phyloP scores from a whole-genome alignment of 2,329 filamentous ascomycete genomes.

The Fusarium sp. region DNA sequence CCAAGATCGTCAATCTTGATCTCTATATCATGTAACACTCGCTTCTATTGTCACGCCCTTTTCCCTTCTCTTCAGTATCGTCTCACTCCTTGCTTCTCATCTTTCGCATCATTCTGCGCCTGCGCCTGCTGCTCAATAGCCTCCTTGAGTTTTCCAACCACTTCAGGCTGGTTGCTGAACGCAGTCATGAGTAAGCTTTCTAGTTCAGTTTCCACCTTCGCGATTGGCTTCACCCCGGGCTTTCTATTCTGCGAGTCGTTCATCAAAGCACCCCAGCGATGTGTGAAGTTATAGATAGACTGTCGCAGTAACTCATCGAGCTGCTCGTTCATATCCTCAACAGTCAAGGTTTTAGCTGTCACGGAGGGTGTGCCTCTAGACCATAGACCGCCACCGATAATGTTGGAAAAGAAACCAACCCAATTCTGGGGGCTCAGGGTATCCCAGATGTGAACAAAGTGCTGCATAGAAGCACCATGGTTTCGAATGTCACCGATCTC shows the following conservation, averaged over 20 bases:
- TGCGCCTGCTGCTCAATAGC: constrained; percentile 68
- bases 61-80: constrained; percentile 43
- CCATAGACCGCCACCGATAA: constrained; percentile 68
- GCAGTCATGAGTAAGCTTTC: constrained; percentile 67
- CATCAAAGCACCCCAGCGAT: constrained; percentile 66
- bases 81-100: constrained; percentile 50
- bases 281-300: constrained; percentile 72
- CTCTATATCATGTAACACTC: constrained; percentile 1
- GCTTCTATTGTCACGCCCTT: constrained; percentile 7
- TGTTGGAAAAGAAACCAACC: constrained; percentile 68
- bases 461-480: constrained; percentile 63
- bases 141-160: constrained; percentile 69
- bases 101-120: constrained; percentile 60
- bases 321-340: constrained; percentile 73
- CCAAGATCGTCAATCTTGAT: constrained; percentile 5
- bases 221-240: constrained; percentile 62
- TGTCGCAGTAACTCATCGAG: constrained; percentile 72
- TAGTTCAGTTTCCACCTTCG: constrained; percentile 67
- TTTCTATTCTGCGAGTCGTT: constrained; percentile 62
- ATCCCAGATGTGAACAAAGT: constrained; percentile 74
- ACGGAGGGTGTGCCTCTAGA: constrained; percentile 52
- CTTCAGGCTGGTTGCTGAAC: constrained; percentile 70
- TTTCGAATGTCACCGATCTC: constrained; percentile 82
- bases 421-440: constrained; percentile 68
- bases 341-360: constrained; percentile 55